Evolutionary conservation across 257 asterid species (phyloP).

Genomic region (Phtheirospermum japonicum): DNA sequence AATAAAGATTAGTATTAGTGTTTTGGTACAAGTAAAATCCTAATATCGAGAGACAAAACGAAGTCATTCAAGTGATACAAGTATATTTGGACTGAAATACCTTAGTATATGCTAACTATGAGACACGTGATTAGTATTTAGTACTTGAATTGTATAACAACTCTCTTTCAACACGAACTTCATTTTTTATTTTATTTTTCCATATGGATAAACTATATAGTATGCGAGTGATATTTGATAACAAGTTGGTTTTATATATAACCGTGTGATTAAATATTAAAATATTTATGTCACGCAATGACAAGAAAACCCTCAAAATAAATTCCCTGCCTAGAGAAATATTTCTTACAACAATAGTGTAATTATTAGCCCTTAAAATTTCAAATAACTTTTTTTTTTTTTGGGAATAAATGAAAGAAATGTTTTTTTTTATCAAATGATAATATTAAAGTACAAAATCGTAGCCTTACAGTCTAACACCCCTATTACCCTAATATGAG

Average conservation of each 20-base stretch:
- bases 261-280: too few species aligned
- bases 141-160: neutral
- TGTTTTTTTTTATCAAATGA: neutral
- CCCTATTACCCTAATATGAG: constrained; percentile 1
- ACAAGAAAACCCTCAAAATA: too few species aligned
- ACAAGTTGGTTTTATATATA: too few species aligned
- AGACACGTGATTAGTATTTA: neutral
- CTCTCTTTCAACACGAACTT: neutral
- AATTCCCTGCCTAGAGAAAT: too few species aligned
- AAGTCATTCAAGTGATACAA: neutral
- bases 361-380: too few species aligned
- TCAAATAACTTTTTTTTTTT: too few species aligned
- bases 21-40: neutral
- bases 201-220: neutral
- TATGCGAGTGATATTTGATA: too few species aligned
- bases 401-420: too few species aligned
- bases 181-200: neutral
- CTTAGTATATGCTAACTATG: neutral
- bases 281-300: too few species aligned
- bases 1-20: neutral
- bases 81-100: neutral
- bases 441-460: neutral
- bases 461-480: neutral
- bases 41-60: neutral
- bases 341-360: too few species aligned